phyloP scores from a whole-genome alignment of 192 early-diverging fungal genomes.

The Gonapodya prolifera region DNA sequence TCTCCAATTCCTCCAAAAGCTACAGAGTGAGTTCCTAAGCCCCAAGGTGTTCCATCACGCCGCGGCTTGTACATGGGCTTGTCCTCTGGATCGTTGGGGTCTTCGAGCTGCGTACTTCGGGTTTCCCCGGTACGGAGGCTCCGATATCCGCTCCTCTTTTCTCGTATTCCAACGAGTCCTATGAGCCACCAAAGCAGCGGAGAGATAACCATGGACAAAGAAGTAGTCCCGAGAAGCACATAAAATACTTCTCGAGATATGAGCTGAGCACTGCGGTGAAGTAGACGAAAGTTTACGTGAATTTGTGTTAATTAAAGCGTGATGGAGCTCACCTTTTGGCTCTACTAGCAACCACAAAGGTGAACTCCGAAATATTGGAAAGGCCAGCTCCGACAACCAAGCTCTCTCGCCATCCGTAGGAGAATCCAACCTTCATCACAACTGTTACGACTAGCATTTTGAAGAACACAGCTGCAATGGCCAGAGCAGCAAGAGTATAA shows the following conservation, averaged over 20 bases:
- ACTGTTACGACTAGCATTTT: conserved; percentile 23
- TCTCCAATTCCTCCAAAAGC: no score
- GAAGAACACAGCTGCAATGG: conserved; percentile 27
- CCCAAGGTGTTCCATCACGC: no score
- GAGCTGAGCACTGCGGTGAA: conserved; percentile 14
- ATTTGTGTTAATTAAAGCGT: neutral
- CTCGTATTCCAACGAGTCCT: no score
- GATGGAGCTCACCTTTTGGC: conserved; percentile 26
- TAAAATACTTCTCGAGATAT: conserved; percentile 41
- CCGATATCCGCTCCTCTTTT: no score
- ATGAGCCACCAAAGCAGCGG: conserved; percentile 34
- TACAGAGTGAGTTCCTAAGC: no score
- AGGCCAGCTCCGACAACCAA: conserved; percentile 31
- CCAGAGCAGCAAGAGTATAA: conserved; percentile 26
- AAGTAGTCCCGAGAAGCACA: conserved; percentile 31
- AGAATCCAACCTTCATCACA: conserved; percentile 24
- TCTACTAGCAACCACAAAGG: conserved; percentile 38
- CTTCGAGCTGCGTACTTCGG: no score
- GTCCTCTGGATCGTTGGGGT: no score
- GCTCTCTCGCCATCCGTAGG: conserved; percentile 17
- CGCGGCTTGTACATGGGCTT: no score
- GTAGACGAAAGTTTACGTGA: conserved; percentile 1
- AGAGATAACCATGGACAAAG: conserved; percentile 31
- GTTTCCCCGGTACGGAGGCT: no score
- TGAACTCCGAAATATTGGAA: conserved; percentile 43